Conservation (phyloP, 1,284 basidiomycete genomes). For the Termitomyces sp. region DNA sequence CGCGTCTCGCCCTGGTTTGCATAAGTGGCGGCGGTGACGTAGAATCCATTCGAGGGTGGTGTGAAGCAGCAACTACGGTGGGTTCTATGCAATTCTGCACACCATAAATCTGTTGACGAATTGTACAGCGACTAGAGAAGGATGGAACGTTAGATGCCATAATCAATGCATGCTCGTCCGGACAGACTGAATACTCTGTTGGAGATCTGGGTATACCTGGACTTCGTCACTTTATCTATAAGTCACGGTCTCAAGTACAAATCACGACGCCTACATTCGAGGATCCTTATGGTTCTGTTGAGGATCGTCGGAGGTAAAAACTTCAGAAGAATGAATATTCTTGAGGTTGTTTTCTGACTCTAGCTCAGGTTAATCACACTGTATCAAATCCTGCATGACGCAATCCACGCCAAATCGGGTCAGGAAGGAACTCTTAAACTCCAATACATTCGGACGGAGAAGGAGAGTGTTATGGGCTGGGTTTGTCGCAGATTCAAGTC, state of each 20-base stretch:
- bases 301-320: conserved; percentile 56
- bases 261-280: conserved; percentile 81
- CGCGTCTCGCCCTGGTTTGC: conserved; percentile 56
- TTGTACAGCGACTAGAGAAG: conserved; percentile 50
- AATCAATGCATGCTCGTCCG: conserved; percentile 38
- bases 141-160: conserved; percentile 55
- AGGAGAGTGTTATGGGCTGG: conserved; percentile 89
- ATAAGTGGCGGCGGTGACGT: conserved; percentile 68
- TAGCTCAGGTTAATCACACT: conserved; percentile 65
- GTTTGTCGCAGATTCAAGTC: conserved; percentile 37
- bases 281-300: conserved; percentile 67
- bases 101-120: conserved; percentile 2
- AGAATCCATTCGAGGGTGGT: conserved; percentile 67
- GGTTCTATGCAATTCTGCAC: background rate
- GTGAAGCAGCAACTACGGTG: conserved; percentile 61
- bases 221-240: conserved; percentile 92
- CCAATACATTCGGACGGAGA: conserved; percentile 78
- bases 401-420: conserved; percentile 80
- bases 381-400: conserved; percentile 82
- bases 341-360: conserved; percentile 4
- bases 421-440: conserved; percentile 74
- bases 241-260: conserved; percentile 84
- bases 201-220: conserved; percentile 80
- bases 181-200: conserved; percentile 59
- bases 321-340: background rate